Evolutionary conservation across 2,329 filamentous ascomycete species (phyloP), one percentile per base, ranked within the genome.

Genomic region (Rutstroemia sp.): DNA sequence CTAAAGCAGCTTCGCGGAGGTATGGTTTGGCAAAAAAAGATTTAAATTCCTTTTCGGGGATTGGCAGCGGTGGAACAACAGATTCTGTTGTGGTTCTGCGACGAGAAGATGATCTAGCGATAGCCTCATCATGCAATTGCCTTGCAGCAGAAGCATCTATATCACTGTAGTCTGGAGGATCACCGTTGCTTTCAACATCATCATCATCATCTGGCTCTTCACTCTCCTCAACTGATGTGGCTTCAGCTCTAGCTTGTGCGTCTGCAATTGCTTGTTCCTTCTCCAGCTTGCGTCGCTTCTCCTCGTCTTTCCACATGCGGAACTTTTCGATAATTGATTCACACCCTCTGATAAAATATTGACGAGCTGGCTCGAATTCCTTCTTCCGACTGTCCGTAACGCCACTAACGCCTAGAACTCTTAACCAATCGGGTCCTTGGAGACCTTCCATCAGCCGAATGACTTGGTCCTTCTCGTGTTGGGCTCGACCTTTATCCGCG

Each of bases 351-450:
- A 96, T 87, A 69, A 96, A 95, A 69, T 92, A 85, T 59, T 86
- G 80, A 27, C 94, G 82, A 59, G 94, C 94, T 2, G 87, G 85
- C 71, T 96, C 90, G 71, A 90, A 96, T 30, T 86, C 81, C 70
- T 88, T 94, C 72, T 90, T 92, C 67, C 90, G 89, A 21, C 83
- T 84, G 67, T 96, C 92, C 0, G 90, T 95, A 39, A 66, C 75
- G 19, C 82, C 90, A 61, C 85, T 92, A 37, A 97, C 87, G 25
- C 92, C 94, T 84, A 99, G 91, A 4, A 92, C 82, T 59, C 88
- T 86, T 56, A 96, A 77, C 94, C 94, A 99, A 71, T 97, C 94
- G 57, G 88, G 90, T 2, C 92, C 89, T 69, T 90, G 87, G 1
- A 99, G 79, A 18, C 90, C 90, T 54, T 94, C 90, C 6, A 96